Base-by-base conservation (phyloP, 768 basidiomycete species). In the Artomyces pyxidatus region DNA sequence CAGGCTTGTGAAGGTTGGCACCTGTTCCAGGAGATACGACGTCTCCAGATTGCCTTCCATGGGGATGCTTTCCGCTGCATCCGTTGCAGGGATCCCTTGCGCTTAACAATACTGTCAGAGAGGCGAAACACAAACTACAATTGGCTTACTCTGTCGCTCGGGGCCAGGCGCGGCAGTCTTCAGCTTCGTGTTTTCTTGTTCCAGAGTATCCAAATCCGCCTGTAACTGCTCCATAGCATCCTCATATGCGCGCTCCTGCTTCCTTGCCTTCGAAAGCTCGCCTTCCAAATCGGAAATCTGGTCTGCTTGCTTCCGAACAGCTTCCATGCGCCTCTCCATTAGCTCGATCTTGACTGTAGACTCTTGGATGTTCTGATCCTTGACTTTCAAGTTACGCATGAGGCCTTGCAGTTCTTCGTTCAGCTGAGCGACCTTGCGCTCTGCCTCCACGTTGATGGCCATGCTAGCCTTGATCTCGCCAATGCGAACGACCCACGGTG, bases 181-280 rank as follows among this genome's bases (percentile, higher is more conserved):
- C 56, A 97, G 70, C 64, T 85, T 90, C 3, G 72, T 78, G 62
- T 91, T 91, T 58, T 98, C 94, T 63, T 89, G 83, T 65, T 94
- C 91, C 45, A 94, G 69, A 1, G 73, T 63, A 63, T 96, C 93
- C 53, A 96, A 68, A 58, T 99, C 95, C 1, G 81, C 77, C 61
- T 95, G 92, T 9, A 98, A 66, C 59, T 91, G 89, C 56, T 94
- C 93, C 74, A 97, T 87, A 3, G 92, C 90, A 58, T 95, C 92
- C 62, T 91, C 88, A 58, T 94, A 89, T 27, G 85, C 84, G 48
- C 83, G 76, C 64, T 95, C 92, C 61, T 95, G 88, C 65, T 92
- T 88, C 65, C 81, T 79, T 3, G 83, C 80, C 63, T 92, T 92
- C 25, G 74, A 67, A 2, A 97, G 71, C 58, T 94, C 85, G 27